Evolutionary conservation across 2,329 filamentous ascomycete species (phyloP), one percentile per base, ranked within the genome.

Genomic region (Aspergillus niger): DNA sequence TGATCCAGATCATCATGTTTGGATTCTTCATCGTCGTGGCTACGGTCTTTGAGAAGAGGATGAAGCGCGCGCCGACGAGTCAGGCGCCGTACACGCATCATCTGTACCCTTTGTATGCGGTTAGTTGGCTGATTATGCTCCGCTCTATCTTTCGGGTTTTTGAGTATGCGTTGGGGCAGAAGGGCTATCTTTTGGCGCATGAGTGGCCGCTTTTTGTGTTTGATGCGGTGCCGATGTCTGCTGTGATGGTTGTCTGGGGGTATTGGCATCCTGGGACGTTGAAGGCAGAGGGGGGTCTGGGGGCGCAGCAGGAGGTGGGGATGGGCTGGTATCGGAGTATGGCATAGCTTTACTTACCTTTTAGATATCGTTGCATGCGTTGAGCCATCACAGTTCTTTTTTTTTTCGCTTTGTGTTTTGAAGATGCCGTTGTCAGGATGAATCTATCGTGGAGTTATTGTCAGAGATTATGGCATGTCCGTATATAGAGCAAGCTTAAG

Each of bases 61-160:
- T 72, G 58, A 60, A 59, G 24, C 43, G 53, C 36, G 3, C 30
- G 2, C 66, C 66, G 5, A 68, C 64, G 3, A 43, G 32, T 2
- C 38, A 26, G 3, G 58, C 63, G n/a, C 51, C 58, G 8, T 69
- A 61, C 63, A 53, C 59, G n/a, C 50, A 56, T 11, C 41, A 55
- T 15, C 49, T 69, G 41, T 48, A 64, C 17, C 63, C 60, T 48
- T 62, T 68, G 8, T 68, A 69, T 59, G 57, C 55, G 8, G 65
- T 66, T 50, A 69, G 65, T 55, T 36, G 55, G 0, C 69, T 79
- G 30, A 77, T 83, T 38, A 72, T 80, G 60, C 63, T 78, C 5
- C 74, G 82, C n/a, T 80, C 77, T 8, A 58, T 81, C 11, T 82
- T 79, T 62, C 77, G 82, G 22, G 73, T 81, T 2, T 66, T 83